phyloP scores from a whole-genome alignment of 1,284 basidiomycete genomes.

The Boletus sp. region DNA sequence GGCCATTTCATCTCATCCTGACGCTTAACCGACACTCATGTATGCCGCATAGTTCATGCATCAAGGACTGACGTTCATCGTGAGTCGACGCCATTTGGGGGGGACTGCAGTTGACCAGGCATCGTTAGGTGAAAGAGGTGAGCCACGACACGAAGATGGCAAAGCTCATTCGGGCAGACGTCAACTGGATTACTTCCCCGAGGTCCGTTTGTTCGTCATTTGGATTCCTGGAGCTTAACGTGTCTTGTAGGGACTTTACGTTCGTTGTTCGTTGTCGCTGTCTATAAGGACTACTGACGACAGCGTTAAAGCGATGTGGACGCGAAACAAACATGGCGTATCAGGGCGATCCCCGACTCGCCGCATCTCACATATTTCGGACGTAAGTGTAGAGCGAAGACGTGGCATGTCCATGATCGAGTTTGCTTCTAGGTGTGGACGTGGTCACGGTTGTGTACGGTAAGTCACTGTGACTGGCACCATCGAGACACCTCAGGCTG shows the following conservation, averaged over 20 bases:
- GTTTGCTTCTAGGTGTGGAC: slow-evolving; percentile 50
- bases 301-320: slow-evolving; percentile 62
- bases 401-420: background rate
- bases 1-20: slow-evolving; percentile 18
- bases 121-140: slow-evolving; percentile 68
- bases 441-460: slow-evolving; percentile 75
- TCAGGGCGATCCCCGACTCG: slow-evolving; percentile 63
- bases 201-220: slow-evolving; percentile 42
- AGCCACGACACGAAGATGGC: slow-evolving; percentile 78
- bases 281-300: background rate
- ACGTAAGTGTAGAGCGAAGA: slow-evolving; percentile 40
- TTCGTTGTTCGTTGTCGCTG: slow-evolving; percentile 31
- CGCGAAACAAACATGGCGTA: slow-evolving; percentile 74
- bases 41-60: slow-evolving; percentile 64
- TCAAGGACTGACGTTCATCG: slow-evolving; percentile 74
- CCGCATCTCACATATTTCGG: slow-evolving; percentile 69
- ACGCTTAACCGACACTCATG: slow-evolving; percentile 1
- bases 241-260: slow-evolving; percentile 62
- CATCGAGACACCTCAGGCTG: background rate
- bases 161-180: slow-evolving; percentile 66
- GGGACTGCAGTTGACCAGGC: slow-evolving; percentile 5
- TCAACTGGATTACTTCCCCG: slow-evolving; percentile 82
- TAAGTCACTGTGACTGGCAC: slow-evolving; percentile 29
- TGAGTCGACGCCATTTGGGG: slow-evolving; percentile 29
- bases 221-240: background rate